Evolutionary conservation across 306 rosid species (phyloP).

Genomic region (Malus sylvestris): DNA sequence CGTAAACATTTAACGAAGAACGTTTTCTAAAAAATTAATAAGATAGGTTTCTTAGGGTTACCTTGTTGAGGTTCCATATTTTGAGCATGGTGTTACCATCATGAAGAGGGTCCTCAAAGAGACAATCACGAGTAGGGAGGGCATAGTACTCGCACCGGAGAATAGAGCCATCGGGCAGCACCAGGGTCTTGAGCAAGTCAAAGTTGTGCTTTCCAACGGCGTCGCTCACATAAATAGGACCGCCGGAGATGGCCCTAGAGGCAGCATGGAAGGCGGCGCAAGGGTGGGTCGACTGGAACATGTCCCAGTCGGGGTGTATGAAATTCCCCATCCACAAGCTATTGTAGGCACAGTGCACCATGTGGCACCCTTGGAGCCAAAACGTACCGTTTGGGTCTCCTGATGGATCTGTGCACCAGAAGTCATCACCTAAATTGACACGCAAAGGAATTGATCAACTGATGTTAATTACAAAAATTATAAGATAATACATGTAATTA

Average conservation of each 20-base stretch:
- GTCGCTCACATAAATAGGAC: conserved; percentile 87
- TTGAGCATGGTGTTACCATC: conserved; percentile 92
- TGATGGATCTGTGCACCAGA: conserved; percentile 86
- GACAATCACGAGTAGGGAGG: conserved; percentile 75
- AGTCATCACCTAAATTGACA: conserved; percentile 63
- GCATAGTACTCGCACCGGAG: conserved; percentile 79
- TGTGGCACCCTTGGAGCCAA: conserved; percentile 98
- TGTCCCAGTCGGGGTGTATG: conserved; percentile 96
- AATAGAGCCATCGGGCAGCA: conserved; percentile 80
- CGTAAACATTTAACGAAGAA: too few relatives aligned
- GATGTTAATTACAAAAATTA: background rate
- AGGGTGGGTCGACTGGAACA: conserved; percentile 94
- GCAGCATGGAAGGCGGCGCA: conserved; percentile 93
- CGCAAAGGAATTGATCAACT: too few relatives aligned
- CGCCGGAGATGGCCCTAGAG: conserved; percentile 91
- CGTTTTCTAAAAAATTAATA: too few relatives aligned
- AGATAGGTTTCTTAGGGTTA: background rate
- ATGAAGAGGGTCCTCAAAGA: conserved; percentile 82
- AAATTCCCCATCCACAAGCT: conserved; percentile 98
- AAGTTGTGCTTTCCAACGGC: conserved; percentile 72
- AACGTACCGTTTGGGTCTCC: conserved; percentile 92
- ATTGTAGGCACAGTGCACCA: conserved; percentile 95
- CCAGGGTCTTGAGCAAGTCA: conserved; percentile 58
- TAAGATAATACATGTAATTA: background rate
- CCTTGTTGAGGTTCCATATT: conserved; percentile 94